Conservation (phyloP, 305 asterid species). For the Fraxinus greggii region DNA sequence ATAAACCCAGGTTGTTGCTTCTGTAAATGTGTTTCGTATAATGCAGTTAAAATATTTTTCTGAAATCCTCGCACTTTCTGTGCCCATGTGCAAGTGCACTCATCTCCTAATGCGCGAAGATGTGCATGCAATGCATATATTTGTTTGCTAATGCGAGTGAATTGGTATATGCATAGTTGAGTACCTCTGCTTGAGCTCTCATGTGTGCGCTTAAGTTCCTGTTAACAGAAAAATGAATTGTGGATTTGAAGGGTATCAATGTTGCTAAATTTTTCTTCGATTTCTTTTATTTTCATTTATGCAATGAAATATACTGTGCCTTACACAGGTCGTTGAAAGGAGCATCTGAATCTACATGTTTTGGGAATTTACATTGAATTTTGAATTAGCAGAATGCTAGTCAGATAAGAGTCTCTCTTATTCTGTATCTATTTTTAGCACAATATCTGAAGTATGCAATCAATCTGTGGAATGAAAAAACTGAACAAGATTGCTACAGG, state of each 20-base stretch:
- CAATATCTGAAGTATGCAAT: not conserved
- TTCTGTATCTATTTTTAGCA: not conserved
- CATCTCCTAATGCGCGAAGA: not conserved
- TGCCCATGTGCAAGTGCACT: not conserved
- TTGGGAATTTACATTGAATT: not conserved
- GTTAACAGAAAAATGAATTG: not conserved
- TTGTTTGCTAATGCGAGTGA: not conserved
- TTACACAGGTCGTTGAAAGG: not conserved
- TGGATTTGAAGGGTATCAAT: not conserved
- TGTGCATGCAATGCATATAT: not conserved
- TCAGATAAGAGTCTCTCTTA: not conserved
- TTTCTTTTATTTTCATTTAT: not conserved
- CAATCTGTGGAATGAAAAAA: conserved; percentile 6
- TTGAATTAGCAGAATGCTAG: not conserved
- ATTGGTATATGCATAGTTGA: not conserved
- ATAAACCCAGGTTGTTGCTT: not conserved
- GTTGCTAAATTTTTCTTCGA: not conserved
- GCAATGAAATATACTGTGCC: not conserved
- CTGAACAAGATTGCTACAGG: not conserved
- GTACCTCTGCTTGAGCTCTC: not conserved
- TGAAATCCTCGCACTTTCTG: not conserved
- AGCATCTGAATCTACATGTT: not conserved
- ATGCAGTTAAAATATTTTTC: conserved; percentile 9
- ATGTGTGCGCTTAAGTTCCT: not conserved
- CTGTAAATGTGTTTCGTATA: conserved; percentile 9